phyloP scores from a whole-genome alignment of 164 flowering plant species.

The Dillenia suffruticosa region DNA sequence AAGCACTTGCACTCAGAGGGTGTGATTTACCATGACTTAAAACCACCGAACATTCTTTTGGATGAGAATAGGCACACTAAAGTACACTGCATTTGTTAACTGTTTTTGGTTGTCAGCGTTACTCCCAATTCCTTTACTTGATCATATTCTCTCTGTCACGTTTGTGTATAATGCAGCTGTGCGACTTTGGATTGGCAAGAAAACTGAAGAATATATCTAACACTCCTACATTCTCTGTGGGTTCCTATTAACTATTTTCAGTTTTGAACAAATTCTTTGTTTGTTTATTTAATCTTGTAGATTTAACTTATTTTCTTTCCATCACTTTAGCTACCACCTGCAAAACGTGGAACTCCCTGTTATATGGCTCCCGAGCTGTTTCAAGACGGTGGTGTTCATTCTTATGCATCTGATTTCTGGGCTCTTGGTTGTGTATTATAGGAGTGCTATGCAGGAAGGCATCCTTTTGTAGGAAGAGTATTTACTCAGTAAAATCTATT shows the following conservation, averaged over 20 bases:
- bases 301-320: conserved; percentile 3
- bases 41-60: conserved; percentile 89
- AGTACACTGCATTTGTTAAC: conserved; percentile 34
- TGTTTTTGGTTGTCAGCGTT: not conserved
- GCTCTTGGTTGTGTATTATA: conserved; percentile 96
- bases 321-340: conserved; percentile 67
- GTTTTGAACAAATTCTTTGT: not conserved
- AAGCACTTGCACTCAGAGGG: conserved; percentile 69
- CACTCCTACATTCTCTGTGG: conserved; percentile 56
- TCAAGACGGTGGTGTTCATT: conserved; percentile 95
- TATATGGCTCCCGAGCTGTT: conserved; percentile 99
- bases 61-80: conserved; percentile 94
- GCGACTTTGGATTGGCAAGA: conserved; percentile 95
- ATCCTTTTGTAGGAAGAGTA: conserved; percentile 86
- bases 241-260: conserved; percentile 1
- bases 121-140: not conserved
- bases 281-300: not conserved
- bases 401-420: conserved; percentile 98
- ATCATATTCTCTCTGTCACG: not conserved
- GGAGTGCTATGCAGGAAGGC: conserved; percentile 90
- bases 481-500: conserved; percentile 85
- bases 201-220: conserved; percentile 73
- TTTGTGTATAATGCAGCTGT: conserved; percentile 51
- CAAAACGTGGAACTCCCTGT: conserved; percentile 96
- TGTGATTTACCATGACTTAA: conserved; percentile 86